Conservation (phyloP, 306 rosid genomes). For the Rosa multiflora region DNA sequence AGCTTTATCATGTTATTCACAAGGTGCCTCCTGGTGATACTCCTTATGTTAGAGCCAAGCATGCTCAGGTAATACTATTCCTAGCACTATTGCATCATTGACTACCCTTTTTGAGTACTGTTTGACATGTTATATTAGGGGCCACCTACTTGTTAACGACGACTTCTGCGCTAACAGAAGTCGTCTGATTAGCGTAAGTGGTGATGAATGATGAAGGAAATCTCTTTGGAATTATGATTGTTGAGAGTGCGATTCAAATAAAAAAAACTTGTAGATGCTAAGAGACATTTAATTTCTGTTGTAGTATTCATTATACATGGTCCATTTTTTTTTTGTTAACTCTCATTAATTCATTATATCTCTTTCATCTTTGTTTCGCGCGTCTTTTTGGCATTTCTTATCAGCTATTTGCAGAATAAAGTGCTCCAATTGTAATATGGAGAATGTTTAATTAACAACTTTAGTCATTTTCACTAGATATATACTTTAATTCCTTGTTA, state of each 20-base stretch:
- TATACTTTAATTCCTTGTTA: not conserved
- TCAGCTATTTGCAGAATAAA: not conserved
- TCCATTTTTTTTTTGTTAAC: not conserved
- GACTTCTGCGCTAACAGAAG: too few relatives aligned
- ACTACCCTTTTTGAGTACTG: not conserved
- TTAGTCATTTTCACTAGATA: not conserved
- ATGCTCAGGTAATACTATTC: constrained; percentile 67
- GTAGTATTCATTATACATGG: not conserved
- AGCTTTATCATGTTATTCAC: constrained; percentile 75
- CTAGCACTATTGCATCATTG: not conserved
- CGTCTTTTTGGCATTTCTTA: not conserved
- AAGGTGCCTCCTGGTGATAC: constrained; percentile 79
- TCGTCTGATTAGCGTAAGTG: not conserved
- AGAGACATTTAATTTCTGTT: not conserved
- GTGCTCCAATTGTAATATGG: not conserved
- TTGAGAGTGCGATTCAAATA: too few relatives aligned
- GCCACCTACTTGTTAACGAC: not conserved
- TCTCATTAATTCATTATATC: not conserved
- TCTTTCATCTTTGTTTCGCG: not conserved
- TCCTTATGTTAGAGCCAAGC: constrained; percentile 90
- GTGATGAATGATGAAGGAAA: not conserved
- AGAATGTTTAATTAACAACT: not conserved
- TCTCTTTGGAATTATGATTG: not conserved
- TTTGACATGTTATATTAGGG: not conserved
- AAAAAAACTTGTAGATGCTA: not conserved